phyloP scores from a whole-genome alignment of 176 grass and related monocot species.

The Aegilops sharonensis region DNA sequence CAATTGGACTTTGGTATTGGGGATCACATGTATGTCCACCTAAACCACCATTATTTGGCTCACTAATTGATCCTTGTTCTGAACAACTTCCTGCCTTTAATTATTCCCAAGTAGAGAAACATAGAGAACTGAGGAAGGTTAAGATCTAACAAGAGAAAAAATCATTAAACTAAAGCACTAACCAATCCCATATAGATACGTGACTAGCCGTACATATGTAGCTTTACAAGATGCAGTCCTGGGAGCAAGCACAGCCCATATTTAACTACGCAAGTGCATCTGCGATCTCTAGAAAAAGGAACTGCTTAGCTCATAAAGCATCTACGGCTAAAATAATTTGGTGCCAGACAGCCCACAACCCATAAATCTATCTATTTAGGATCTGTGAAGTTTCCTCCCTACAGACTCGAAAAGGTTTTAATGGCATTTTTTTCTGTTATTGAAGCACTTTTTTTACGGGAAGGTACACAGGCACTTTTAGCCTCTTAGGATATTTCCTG shows the following conservation, averaged over 20 bases:
- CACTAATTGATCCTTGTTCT: conserved; percentile 25
- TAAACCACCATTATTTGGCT: conserved; percentile 33
- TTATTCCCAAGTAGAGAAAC: conserved; percentile 14
- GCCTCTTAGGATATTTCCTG: neutral
- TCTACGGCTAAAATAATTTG: neutral
- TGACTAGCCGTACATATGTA: conserved; percentile 28
- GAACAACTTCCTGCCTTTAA: conserved; percentile 25
- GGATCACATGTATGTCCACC: conserved; percentile 43
- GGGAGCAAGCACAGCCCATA: conserved; percentile 25
- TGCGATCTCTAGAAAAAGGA: conserved; percentile 29
- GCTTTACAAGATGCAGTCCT: conserved; percentile 47
- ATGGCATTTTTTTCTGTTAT: neutral
- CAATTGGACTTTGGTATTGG: conserved; percentile 40
- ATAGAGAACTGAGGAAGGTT: neutral
- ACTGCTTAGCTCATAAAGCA: conserved; percentile 38
- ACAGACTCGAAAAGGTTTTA: neutral
- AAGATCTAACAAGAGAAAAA: conserved; percentile 16
- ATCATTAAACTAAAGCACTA: conserved; percentile 28
- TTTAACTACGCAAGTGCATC: conserved; percentile 39
- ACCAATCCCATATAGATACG: conserved; percentile 44
- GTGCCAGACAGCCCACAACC: neutral
- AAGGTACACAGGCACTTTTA: neutral
- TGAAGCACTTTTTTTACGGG: neutral
- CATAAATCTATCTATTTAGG: conserved; percentile 8
- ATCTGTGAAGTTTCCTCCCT: neutral